Base-by-base conservation (phyloP, 306 rosid species). In the Cicer arietinum region DNA sequence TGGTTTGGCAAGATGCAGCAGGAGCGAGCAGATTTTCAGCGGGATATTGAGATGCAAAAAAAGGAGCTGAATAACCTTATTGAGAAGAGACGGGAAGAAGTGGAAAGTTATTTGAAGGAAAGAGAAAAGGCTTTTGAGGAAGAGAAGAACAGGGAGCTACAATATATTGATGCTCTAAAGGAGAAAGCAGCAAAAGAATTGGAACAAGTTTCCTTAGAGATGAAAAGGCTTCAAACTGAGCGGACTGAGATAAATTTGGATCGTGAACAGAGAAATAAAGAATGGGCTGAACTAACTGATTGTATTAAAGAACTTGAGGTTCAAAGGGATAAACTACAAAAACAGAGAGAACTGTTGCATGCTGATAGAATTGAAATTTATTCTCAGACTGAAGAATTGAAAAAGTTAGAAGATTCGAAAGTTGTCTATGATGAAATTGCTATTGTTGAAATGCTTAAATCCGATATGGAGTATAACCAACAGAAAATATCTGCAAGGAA, bases 1-100 rank as follows among this genome's bases (percentile, higher is more conserved):
- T 92, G 94, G 95, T 88, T 85, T 82, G 78, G 82, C 85, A 90
- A 88, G 88, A 90, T 95, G 91, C 90, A 90, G 87, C 89, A 92
- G 83, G 99, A 95, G 79, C 91, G 88, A 13, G 89, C 86, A 37
- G 96, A 90, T 83, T 85, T 95, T 81, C 72, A 92, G 79, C 77
- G 68, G 82, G 99, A 95, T 52, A 85, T 88, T 74, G 98, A 95
- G 83, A 82, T 80, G 78, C 95, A 89, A 77, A 86, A 82, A 86
- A 82, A 71, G 73, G 98, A 95, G 50, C 56, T 92, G 73, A 90
- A 89, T 86, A 90, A 83, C 84, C 88, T 96, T 53, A 83, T 95
- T 76, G 93, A 89, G 80, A 90, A 86, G 83, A 90, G 95, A 77
- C 96, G 90, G 39, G 98, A 90, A 87, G 99, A 92, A 76, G 84